Percentiles rank a stretch among this genome's conserved stretches.
phyloP scores from a whole-genome alignment of 176 grass and related monocot species.

The Pontederia crassipes region DNA sequence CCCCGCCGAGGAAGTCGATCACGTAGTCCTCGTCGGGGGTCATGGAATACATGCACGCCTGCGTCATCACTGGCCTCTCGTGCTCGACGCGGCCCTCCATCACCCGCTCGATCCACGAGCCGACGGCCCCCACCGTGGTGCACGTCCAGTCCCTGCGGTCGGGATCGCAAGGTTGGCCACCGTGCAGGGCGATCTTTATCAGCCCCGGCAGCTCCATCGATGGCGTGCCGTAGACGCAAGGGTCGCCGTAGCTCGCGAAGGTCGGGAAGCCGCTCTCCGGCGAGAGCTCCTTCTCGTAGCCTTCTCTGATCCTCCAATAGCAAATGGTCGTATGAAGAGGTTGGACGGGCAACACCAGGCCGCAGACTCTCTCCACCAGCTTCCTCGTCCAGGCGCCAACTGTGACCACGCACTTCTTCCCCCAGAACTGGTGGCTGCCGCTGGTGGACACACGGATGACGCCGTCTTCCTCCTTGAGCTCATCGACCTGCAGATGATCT shows the following conservation, averaged over 20 bases:
- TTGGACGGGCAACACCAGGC: constrained; percentile 41
- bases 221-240: constrained; percentile 76
- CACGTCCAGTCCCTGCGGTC: constrained; percentile 47
- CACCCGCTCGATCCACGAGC: constrained; percentile 41
- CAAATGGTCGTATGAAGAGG: constrained; percentile 12
- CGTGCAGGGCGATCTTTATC: constrained; percentile 69
- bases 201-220: constrained; percentile 65
- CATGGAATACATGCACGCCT: constrained; percentile 86
- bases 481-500: too few relatives aligned
- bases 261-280: constrained; percentile 61
- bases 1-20: constrained; percentile 58
- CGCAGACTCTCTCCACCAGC: constrained; percentile 26
- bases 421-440: constrained; percentile 25
- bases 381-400: constrained; percentile 53
- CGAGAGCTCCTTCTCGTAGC: constrained; percentile 30
- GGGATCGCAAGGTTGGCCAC: constrained; percentile 59
- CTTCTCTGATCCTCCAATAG: constrained; percentile 62
- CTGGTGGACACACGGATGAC: not conserved
- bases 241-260: constrained; percentile 63
- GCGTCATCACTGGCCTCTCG: constrained; percentile 46
- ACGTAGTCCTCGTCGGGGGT: constrained; percentile 66
- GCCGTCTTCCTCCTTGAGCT: too few relatives aligned
- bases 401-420: constrained; percentile 55
- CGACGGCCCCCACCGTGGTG: constrained; percentile 17
- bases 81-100: constrained; percentile 40